These are phyloP conservation scores for Malania oleifera DNA, from an alignment of 164 flowering plant genomes.

Conservation along the genomic window DNA sequence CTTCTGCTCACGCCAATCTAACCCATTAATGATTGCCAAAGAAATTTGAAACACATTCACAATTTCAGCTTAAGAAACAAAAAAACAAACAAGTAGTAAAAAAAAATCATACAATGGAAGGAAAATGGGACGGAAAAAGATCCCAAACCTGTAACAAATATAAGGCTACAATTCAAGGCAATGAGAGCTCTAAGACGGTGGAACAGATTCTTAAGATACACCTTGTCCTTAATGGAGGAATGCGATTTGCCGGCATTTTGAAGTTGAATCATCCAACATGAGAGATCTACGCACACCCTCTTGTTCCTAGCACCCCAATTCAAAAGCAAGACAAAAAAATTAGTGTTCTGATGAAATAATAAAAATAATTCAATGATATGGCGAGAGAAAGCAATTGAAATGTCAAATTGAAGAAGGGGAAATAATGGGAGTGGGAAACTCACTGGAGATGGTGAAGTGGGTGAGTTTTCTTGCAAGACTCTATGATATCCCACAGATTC, in stretches of 20 bases:
- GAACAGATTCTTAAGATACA: constrained; percentile 68
- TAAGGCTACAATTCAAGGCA: constrained; percentile 80
- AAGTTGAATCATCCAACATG: constrained; percentile 93
- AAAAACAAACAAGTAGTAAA: not conserved
- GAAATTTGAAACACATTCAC: not conserved
- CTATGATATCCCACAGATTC: constrained; percentile 86
- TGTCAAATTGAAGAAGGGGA: not conserved
- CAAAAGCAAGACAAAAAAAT: not conserved
- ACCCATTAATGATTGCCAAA: not conserved
- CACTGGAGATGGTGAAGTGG: constrained; percentile 91
- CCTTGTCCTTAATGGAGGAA: constrained; percentile 43
- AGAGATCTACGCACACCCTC: constrained; percentile 88
- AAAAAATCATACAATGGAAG: too few species aligned
- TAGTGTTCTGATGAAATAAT: not conserved
- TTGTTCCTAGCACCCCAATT: constrained; percentile 53
- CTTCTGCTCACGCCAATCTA: too few species aligned
- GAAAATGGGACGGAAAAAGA: not conserved
- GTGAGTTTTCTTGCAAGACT: constrained; percentile 86
- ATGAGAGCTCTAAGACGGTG: constrained; percentile 93
- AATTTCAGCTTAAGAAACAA: not conserved
- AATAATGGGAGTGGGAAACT: constrained; percentile 16
- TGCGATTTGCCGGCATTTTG: constrained; percentile 52
- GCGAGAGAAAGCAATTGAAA: not conserved
- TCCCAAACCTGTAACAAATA: constrained; percentile 69
- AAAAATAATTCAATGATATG: too few species aligned